Evolutionary conservation across 306 rosid species (phyloP), one percentile per base, ranked within the genome.

Genomic region (Begonia peltatifolia): DNA sequence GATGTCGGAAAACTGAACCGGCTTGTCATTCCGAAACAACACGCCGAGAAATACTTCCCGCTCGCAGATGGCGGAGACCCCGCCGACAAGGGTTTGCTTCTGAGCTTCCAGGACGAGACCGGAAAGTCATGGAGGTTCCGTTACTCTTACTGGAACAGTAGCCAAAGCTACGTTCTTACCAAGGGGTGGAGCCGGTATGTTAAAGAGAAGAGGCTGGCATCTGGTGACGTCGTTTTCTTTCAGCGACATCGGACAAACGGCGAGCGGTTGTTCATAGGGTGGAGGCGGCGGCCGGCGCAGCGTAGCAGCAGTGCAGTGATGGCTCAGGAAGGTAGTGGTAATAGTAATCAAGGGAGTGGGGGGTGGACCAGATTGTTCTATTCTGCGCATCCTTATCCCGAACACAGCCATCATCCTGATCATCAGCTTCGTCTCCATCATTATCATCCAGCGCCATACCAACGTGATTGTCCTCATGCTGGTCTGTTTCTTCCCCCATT

Each of bases 111-210:
- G 71, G 99, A 90, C 52, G 99, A 90, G 79, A 71, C 69, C 0
- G 95, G 94, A 0, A 90, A 90, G 82, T 64, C 76, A 14, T 90
- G 99, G 99, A 61, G 95, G 11, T 90, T 90, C 63, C 92, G 99
- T 15, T 90, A 90, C 81, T 90, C 99, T 0, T 90, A 90, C 51
- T 90, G 99, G 99, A 90, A 90, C 58, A 85, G 95, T 14, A 90
- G 99, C 62, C 99, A 90, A 68, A 90, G 99, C 78, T 90, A 90
- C 43, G 99, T 90, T 0, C 49, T 90, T 9, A 90, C 99, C 13
- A 90, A 90, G 5, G 99, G 99, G 0, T 90, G 99, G 99, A 83
- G 92, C 75, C 87, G 99, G 41, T 90, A 76, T 71, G 99, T 90
- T 1, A 90, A 90, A 61, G 99, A 90, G 53, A 90, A 90, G 73